Conservation (phyloP, 202 grass and related monocot genomes). For the Digitaria exilis region DNA sequence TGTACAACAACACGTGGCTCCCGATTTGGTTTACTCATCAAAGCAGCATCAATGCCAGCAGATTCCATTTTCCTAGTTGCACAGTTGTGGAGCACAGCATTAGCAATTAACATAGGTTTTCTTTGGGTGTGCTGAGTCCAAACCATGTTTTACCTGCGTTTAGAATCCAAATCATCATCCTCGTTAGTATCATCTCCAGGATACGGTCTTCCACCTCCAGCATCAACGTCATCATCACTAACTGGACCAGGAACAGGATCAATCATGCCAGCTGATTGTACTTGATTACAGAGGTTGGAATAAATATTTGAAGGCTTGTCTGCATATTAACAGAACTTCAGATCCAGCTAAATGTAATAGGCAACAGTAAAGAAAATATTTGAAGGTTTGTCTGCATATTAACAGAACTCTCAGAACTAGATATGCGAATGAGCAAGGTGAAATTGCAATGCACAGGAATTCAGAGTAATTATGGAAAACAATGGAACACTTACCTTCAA, state of each 20-base stretch:
- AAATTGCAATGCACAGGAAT: slow-evolving; percentile 26
- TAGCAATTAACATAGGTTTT: slow-evolving; percentile 12
- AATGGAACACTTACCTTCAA: slow-evolving; percentile 53
- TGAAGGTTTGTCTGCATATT: slow-evolving; percentile 68
- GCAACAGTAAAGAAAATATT: slow-evolving; percentile 25
- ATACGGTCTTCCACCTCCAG: slow-evolving; percentile 70
- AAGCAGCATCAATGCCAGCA: slow-evolving; percentile 70
- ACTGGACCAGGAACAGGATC: slow-evolving; percentile 52
- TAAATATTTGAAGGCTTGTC: slow-evolving; percentile 63
- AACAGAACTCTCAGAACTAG: slow-evolving; percentile 17
- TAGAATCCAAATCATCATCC: slow-evolving; percentile 80
- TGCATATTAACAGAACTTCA: slow-evolving; percentile 49
- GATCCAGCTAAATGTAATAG: background rate
- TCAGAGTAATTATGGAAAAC: slow-evolving; percentile 9
- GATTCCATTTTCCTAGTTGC: slow-evolving; percentile 83
- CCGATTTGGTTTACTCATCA: slow-evolving; percentile 78
- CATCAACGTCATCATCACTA: slow-evolving; percentile 77
- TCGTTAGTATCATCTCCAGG: slow-evolving; percentile 65
- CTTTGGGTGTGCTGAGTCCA: slow-evolving; percentile 6
- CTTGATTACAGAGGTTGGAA: slow-evolving; percentile 46
- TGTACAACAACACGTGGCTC: slow-evolving; percentile 98
- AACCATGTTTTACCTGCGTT: slow-evolving; percentile 71
- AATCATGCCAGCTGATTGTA: slow-evolving; percentile 53
- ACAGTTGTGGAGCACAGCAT: slow-evolving; percentile 37
- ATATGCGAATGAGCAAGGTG: background rate